Evolutionary conservation across 129 eudicot genomes (phyloP).

Genomic region (Flaveria brownii): DNA sequence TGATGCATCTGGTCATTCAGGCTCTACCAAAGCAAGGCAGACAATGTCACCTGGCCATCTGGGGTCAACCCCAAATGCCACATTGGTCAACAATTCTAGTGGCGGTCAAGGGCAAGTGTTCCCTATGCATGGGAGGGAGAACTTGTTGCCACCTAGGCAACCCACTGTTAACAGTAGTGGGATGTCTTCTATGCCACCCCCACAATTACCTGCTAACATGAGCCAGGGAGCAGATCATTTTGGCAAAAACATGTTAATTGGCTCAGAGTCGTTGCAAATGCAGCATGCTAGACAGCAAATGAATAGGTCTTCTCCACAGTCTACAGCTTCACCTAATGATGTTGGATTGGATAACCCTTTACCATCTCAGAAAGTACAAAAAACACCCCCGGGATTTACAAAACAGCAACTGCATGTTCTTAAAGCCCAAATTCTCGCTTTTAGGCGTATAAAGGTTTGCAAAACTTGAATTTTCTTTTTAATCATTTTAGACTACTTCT

Average conservation of each 20-base stretch:
- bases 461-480: neutral
- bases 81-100: conserved; percentile 40
- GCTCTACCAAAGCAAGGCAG: conserved; percentile 66
- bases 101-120: conserved; percentile 54
- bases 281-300: conserved; percentile 60
- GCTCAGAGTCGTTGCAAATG: conserved; percentile 60
- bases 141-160: conserved; percentile 65
- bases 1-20: conserved; percentile 78
- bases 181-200: conserved; percentile 64
- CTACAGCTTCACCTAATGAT: conserved; percentile 55
- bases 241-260: conserved; percentile 43
- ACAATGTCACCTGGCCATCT: conserved; percentile 52
- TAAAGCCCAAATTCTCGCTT: conserved; percentile 96
- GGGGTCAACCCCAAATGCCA: conserved; percentile 43
- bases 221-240: conserved; percentile 66
- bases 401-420: conserved; percentile 93
- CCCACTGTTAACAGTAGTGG: conserved; percentile 51
- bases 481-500: conserved; percentile 4
- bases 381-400: conserved; percentile 56
- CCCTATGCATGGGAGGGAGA: conserved; percentile 56
- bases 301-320: conserved; percentile 58
- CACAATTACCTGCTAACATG: conserved; percentile 62
- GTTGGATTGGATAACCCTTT: conserved; percentile 43
- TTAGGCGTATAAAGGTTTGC: conserved; percentile 91
- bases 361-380: conserved; percentile 49